Percentiles rank a stretch among this genome's conserved stretches.
phyloP scores from a whole-genome alignment of 257 asterid species.

The Nicotiana benthamiana region DNA sequence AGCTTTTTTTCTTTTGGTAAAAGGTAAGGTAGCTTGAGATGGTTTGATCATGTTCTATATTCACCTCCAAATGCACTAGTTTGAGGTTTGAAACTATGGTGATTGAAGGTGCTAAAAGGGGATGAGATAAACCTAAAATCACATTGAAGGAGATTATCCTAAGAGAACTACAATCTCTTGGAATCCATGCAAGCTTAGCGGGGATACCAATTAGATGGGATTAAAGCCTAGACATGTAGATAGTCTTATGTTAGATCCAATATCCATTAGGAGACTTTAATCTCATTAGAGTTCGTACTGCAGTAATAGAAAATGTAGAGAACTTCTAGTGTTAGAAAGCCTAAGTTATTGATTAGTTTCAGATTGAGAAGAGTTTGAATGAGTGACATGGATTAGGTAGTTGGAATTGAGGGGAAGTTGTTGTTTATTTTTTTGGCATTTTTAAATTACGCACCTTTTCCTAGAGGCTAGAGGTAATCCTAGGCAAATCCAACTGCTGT shows the following conservation, averaged over 20 bases:
- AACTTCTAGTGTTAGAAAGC: not conserved
- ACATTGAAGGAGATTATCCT: not conserved
- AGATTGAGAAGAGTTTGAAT: not conserved
- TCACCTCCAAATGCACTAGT: not conserved
- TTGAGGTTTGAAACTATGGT: not conserved
- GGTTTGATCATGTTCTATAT: not conserved
- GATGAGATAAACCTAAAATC: not conserved
- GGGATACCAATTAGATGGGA: not conserved
- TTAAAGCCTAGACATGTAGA: not conserved
- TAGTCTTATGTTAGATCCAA: not conserved
- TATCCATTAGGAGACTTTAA: not conserved
- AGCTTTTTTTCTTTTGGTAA: not conserved
- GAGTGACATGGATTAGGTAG: not conserved
- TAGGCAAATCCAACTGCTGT: not conserved
- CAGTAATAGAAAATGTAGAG: not conserved
- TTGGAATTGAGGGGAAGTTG: not conserved
- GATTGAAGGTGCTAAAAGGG: not conserved
- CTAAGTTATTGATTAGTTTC: not conserved
- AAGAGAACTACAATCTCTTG: not conserved
- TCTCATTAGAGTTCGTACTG: not conserved
- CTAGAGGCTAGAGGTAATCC: not conserved
- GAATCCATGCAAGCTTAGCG: not conserved
- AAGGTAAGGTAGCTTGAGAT: not conserved
- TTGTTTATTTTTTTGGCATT: not conserved
- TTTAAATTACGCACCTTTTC: not conserved